Evolutionary conservation across 371 early-diverging fungal genomes (phyloP), one percentile per base, ranked within the genome.

Genomic region (Syncephalastrum monosporum): DNA sequence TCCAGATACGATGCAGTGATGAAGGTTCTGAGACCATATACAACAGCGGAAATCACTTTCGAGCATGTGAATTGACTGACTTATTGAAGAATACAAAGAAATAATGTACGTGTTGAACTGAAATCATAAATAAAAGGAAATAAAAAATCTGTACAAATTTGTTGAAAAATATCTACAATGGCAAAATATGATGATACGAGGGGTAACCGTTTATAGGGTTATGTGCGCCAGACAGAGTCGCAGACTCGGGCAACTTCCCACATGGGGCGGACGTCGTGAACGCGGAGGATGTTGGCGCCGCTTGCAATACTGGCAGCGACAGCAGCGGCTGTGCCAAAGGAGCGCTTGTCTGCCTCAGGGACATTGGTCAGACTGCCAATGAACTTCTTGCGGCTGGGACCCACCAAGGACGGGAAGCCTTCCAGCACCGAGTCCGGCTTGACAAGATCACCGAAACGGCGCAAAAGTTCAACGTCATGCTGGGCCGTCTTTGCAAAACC

Each of bases 241-340:
- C 94, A 83, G 3, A 97, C 90, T 62, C 82, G 81, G 47, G 88
- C 82, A 0, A 95, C 94, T 66, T 97, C 94, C 52, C 79, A 71
- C 88, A 96, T 94, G 59, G 92, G 92, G 17, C 84, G 84, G 17
- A 98, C 93, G 71, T 98, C 97, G 67, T 98, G 99, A 0, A 98
- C 94, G 24, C 99, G 77, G 19, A 98, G 62, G 42, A 98, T 86
- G 53, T 82, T 76, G 0, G 94, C 93, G 16, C 93, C 94, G 8
- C 90, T 92, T 16, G 91, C 90, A 25, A 98, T 83, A 38, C 91
- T 84, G 4, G 94, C 95, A 0, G 94, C 84, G 60, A 91, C 88
- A 0, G 97, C 95, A 42, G 95, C 98, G 0, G 97, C 97, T 0
- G 98, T 99, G 29, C 94, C 98, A 82, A 85, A 96, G 0, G 83